Base-by-base conservation (phyloP, 495 filamentous ascomycete genomes). In the Eremomyces bilateralis region DNA sequence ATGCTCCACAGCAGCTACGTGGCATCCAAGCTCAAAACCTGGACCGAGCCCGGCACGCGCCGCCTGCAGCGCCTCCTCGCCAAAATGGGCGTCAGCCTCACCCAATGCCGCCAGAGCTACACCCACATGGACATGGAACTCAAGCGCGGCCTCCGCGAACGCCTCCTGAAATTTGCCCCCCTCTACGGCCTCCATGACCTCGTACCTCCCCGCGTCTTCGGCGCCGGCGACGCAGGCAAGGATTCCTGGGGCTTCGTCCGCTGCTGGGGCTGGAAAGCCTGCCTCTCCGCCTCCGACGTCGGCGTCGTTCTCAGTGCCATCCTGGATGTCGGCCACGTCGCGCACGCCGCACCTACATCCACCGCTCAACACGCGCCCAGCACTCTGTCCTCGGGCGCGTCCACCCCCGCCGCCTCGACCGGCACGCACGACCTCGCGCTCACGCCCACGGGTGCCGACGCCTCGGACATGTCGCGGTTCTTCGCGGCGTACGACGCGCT, bases 121-220 rank as follows among this genome's bases (percentile, higher is more conserved):
- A 79, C 83, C 1, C 88, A 97, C 53, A 93, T 97, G 82, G 90
- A 97, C 50, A 85, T 95, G 78, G 73, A 88, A 47, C 58, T 97
- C 24, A 97, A 97, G 55, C 73, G 80, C 16, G 78, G 76, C 10
- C 58, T 97, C 16, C 72, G 84, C n/a, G 64, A 74, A 33, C 76
- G 85, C 30, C 61, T 97, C 1, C 63, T 92, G 24, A 83, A 80
- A 40, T 93, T 91, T 45, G 82, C 82, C 0, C 77, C 81, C 1
- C 57, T 83, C 39, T 95, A 94, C 53, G 82, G 84, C 20, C 63
- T 97, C 6, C 82, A 94, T 46, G 90, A 81, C 15, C 65, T 97
- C 32, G 83, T 95, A 2, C 85, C 84, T 2, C 56, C 63, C 20
- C 54, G 57, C 5, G 64, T 64, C 32, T 66, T 69, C 20, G 58